Evolutionary conservation across 192 early-diverging fungal species (phyloP), one percentile per base, ranked within the genome.

Genomic region (Polychytrium aggregatum): DNA sequence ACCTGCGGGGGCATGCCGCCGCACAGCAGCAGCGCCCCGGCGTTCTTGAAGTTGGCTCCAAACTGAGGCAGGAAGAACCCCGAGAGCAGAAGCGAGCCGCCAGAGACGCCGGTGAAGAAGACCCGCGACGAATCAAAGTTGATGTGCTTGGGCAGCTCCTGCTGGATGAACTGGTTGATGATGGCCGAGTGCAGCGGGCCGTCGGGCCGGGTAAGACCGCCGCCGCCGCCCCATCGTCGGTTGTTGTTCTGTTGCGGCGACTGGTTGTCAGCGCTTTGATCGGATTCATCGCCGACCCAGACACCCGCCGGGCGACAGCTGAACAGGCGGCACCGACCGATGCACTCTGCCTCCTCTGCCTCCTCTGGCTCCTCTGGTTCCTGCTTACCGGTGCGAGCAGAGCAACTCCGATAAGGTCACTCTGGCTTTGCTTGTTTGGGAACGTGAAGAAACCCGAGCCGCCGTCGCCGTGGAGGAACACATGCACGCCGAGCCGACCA

Each of bases 401-500:
- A 25, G 52, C 46, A n/a, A 62, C 59, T n/a, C 59, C 59, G 27
- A 55, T 62, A 2, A 62, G 37, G n/a, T 41, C 34, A 41, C 41
- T 52, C 18, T 35, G 40, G n/a, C n/a, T 21, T 21, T 46, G 25
- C 0, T 26, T 39, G 45, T 62, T 62, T 13, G 59, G 59, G 34
- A 62, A 56, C 2, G 40, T 47, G 36, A 47, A 44, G 30, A 56
- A 62, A 17, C 22, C 18, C 13, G 16, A 17, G 20, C 53, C 59
- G 20, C 59, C 59, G 44, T 62, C 59, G 37, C 59, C 59, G 34
- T 62, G 59, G 6, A 62, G 50, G 16, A 62, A 33, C 5, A 62
- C 59, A 33, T 62, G 59, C n/a, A 60, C 22, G 14, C 58, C 58
- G 44, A 54, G 48, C 17, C 10, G 4, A 0, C 27, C 2, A n/a